Conservation (phyloP, 2,329 filamentous ascomycete species). For the Ceratocystis cubensis region DNA sequence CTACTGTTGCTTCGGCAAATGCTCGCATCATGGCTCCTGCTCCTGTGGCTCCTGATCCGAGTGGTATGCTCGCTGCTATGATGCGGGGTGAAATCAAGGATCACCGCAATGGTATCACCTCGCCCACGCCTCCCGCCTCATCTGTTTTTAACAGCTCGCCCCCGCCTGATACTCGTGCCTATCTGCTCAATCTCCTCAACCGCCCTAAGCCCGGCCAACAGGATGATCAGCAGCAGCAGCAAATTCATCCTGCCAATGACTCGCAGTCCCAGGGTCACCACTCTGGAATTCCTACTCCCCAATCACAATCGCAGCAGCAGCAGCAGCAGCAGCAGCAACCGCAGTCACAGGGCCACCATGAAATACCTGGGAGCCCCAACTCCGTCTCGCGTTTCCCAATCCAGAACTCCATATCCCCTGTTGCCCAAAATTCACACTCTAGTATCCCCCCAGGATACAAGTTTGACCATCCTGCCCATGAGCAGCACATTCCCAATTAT, state of each 20-base stretch:
- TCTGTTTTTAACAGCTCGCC: conserved; percentile 40
- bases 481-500: conserved; percentile 23
- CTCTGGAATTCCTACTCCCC: conserved; percentile 29
- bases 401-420: conserved; percentile 22
- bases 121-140: conserved; percentile 24
- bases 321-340: conserved; percentile 9
- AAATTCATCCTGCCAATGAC: conserved; percentile 30
- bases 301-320: conserved; percentile 27
- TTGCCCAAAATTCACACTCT: conserved; percentile 20
- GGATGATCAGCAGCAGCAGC: conserved; percentile 31
- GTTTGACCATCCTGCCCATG: conserved; percentile 23
- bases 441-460: conserved; percentile 24
- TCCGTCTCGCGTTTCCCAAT: conserved; percentile 18
- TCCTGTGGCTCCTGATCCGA: conserved; percentile 43
- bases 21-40: conserved; percentile 43
- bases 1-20: conserved; percentile 27
- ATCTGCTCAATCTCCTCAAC: conserved; percentile 75
- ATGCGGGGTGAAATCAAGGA: conserved; percentile 41
- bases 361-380: conserved; percentile 22
- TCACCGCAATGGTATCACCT: conserved; percentile 27
- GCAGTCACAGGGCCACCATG: conserved; percentile 25
- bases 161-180: conserved; percentile 63
- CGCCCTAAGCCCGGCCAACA: conserved; percentile 56
- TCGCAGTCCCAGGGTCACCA: conserved; percentile 16
- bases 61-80: conserved; percentile 46